These are phyloP conservation scores for Chalaropsis thielavioides DNA, from an alignment of 2,329 filamentous ascomycete genomes.

Conservation along the genomic window DNA sequence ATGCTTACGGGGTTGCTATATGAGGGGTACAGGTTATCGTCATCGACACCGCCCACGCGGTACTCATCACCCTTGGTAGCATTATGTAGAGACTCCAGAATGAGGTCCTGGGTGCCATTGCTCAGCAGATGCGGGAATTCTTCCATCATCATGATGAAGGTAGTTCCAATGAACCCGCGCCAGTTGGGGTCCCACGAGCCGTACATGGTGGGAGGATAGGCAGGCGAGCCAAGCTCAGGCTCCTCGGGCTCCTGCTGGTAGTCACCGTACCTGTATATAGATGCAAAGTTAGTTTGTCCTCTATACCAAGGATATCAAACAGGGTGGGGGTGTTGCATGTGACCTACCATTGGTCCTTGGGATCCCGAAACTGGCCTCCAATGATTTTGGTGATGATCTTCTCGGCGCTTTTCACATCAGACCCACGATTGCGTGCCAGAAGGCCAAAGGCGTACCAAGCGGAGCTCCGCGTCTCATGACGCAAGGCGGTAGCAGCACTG, in stretches of 20 bases:
- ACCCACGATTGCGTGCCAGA: slow-evolving; percentile 37
- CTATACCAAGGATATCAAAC: not conserved
- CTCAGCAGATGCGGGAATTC: slow-evolving; percentile 38
- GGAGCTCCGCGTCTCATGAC: slow-evolving; percentile 42
- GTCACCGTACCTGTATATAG: slow-evolving; percentile 28
- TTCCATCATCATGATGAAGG: slow-evolving; percentile 43
- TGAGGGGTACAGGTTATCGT: slow-evolving; percentile 47
- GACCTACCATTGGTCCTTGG: slow-evolving; percentile 35
- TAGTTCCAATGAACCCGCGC: slow-evolving; percentile 47
- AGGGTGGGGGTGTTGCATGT: not conserved
- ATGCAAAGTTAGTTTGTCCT: slow-evolving; percentile 23
- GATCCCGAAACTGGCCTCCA: slow-evolving; percentile 36
- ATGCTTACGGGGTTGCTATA: slow-evolving; percentile 40
- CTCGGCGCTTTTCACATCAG: slow-evolving; percentile 36
- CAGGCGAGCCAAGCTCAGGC: slow-evolving; percentile 37
- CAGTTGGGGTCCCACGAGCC: slow-evolving; percentile 50
- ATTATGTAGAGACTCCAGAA: slow-evolving; percentile 40
- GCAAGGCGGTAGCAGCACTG: slow-evolving; percentile 30
- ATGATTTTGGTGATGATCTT: slow-evolving; percentile 42
- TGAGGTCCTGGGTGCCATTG: slow-evolving; percentile 27
- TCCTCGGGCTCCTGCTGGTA: slow-evolving; percentile 43
- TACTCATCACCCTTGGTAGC: slow-evolving; percentile 45
- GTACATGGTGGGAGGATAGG: slow-evolving; percentile 39
- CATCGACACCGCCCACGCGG: slow-evolving; percentile 43
- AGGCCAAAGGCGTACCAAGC: slow-evolving; percentile 46